Conservation (phyloP, 331 rosid species). For the Acacia pycnantha region DNA sequence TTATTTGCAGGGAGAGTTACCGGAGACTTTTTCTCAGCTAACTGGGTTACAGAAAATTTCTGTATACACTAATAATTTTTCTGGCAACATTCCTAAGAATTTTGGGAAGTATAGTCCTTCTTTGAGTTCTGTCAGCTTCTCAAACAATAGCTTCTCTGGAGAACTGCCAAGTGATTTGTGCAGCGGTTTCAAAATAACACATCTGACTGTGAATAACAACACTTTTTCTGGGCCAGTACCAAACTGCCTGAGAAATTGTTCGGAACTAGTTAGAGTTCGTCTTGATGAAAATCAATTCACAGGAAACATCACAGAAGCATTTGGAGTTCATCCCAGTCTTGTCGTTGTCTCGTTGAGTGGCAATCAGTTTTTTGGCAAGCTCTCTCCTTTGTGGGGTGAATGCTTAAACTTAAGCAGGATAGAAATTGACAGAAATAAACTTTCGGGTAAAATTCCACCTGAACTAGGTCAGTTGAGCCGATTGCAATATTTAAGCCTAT, state of each 20-base stretch:
- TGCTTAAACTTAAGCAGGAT: constrained; percentile 40
- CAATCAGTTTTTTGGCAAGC: constrained; percentile 46
- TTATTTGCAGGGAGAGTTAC: constrained; percentile 54
- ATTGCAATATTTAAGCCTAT: constrained; percentile 30
- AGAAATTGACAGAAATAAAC: constrained; percentile 42
- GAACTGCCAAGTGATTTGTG: constrained; percentile 48
- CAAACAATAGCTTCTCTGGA: constrained; percentile 53
- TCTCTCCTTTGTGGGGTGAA: constrained; percentile 49
- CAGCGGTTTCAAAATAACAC: constrained; percentile 12
- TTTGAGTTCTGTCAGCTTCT: constrained; percentile 27
- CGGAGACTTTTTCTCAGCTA: constrained; percentile 42
- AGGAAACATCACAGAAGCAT: constrained; percentile 51
- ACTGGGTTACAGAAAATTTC: constrained; percentile 12
- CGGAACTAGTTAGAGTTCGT: constrained; percentile 27
- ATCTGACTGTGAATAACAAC: constrained; percentile 29
- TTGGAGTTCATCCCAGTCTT: constrained; percentile 49
- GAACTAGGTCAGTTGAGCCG: constrained; percentile 47
- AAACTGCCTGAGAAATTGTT: constrained; percentile 48
- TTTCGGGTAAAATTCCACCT: constrained; percentile 49
- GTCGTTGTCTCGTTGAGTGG: constrained; percentile 23
- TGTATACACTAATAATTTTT: constrained; percentile 44
- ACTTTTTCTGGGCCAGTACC: constrained; percentile 54
- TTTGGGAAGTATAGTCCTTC: constrained; percentile 50
- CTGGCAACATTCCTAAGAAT: constrained; percentile 41
- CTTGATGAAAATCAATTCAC: constrained; percentile 44